Percentiles rank a stretch among this genome's conserved stretches.
These are phyloP conservation scores for Psilocybe sp. DNA, from an alignment of 768 basidiomycete species.

Conservation along the genomic window DNA sequence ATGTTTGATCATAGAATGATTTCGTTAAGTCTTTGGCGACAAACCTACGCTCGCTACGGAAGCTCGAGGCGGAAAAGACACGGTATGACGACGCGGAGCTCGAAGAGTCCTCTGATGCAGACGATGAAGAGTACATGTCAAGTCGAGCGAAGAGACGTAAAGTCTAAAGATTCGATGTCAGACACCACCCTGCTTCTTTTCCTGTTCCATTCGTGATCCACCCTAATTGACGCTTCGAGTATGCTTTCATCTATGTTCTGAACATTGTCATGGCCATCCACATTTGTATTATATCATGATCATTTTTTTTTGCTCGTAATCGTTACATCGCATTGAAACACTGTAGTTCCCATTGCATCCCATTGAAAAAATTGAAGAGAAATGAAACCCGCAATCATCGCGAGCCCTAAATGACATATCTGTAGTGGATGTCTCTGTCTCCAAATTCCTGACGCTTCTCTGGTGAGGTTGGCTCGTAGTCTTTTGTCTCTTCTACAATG, in stretches of 20 bases:
- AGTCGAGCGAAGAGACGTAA: conserved; percentile 32
- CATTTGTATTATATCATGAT: neutral
- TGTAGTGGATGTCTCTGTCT: conserved; percentile 36
- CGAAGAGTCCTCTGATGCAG: conserved; percentile 46
- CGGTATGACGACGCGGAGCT: conserved; percentile 25
- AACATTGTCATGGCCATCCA: too few species aligned
- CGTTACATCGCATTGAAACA: too few species aligned
- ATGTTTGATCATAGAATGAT: conserved; percentile 49
- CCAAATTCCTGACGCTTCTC: conserved; percentile 30
- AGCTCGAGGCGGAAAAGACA: conserved; percentile 47
- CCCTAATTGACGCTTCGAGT: too few species aligned
- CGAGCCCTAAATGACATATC: conserved; percentile 39
- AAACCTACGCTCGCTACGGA: conserved; percentile 61
- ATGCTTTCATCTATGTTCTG: too few species aligned
- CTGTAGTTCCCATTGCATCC: neutral
- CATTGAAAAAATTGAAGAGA: neutral
- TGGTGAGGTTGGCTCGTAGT: conserved; percentile 13
- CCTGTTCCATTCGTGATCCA: too few species aligned
- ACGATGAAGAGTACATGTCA: conserved; percentile 48
- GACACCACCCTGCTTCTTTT: neutral
- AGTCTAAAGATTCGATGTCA: conserved; percentile 10
- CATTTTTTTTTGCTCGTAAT: too few species aligned
- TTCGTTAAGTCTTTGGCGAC: conserved; percentile 61
- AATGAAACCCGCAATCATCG: neutral
- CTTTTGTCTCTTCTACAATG: conserved; percentile 20